Evolutionary conservation across 495 filamentous ascomycete species (phyloP), one percentile per base, ranked within the genome.

Genomic region (Trichoderma virens): DNA sequence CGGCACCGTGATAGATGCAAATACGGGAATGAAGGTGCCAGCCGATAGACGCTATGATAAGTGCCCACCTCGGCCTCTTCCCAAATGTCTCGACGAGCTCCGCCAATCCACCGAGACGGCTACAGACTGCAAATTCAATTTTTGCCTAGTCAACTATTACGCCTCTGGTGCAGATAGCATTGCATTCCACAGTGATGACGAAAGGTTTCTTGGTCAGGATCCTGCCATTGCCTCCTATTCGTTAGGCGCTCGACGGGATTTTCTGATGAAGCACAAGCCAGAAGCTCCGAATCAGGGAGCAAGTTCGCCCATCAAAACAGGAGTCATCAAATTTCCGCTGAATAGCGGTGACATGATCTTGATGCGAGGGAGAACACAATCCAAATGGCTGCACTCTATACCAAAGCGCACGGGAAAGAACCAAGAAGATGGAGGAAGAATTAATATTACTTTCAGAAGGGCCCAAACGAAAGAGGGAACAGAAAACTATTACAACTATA

Each of bases 141-240:
- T 90, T 74, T 83, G 83, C 63, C 77, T 92, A 2, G 86, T 91
- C 9, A 92, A 91, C 68, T 92, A 91, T 77, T 91, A 91, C 73
- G 83, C 85, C 35, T 79, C 76, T 31, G 88, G 87, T 2, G 73
- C 81, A 13, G 88, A 91, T 72, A 88, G 85, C 63, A 92, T 92
- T 38, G 76, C 83, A 28, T 93, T 87, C 71, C 87, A 90, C 70
- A 87, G 85, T 39, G 89, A 91, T 67, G 88, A 91, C 68, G 89
- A 91, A 74, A 79, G 81, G 11, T 92, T 93, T 69, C 83, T 91
- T 0, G 89, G 88, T 4, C 60, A 75, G 1, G 73, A 83, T 18
- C 88, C 88, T 16, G 78, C 81, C n/a, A 91, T 93, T 43, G 87
- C 88, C 8, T 89, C 86, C 3, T 79, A 90, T 67, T 85, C 86